phyloP scores from a whole-genome alignment of 768 basidiomycete genomes.

The Agaricus blazei region DNA sequence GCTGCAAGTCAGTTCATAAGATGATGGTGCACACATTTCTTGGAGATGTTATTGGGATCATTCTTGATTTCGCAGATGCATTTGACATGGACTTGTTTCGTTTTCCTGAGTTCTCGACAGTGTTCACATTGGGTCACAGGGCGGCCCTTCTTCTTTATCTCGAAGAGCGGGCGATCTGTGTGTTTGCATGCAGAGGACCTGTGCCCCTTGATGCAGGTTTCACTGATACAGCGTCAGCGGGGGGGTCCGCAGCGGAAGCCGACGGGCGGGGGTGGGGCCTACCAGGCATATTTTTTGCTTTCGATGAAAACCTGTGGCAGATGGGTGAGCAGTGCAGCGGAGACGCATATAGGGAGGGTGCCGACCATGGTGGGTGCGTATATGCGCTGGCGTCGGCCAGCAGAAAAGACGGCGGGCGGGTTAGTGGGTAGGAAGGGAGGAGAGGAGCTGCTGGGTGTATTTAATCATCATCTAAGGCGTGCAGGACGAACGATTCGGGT shows the following conservation, averaged over 20 bases:
- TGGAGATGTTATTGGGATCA: conserved; percentile 36
- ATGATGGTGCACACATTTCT: conserved; percentile 54
- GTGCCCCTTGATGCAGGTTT: conserved; percentile 93
- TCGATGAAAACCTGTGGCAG: conserved; percentile 56
- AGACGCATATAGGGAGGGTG: conserved; percentile 2
- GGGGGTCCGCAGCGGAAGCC: conserved; percentile 8
- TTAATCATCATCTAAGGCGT: conserved; percentile 41
- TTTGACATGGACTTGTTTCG: conserved; percentile 82
- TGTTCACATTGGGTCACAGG: conserved; percentile 89
- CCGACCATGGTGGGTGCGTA: conserved; percentile 37
- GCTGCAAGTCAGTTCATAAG: conserved; percentile 14
- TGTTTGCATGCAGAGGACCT: conserved; percentile 87
- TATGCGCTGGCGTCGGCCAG: conserved; percentile 27
- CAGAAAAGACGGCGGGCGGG: conserved; percentile 35
- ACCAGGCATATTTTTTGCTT: conserved; percentile 80
- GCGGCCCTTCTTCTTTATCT: conserved; percentile 91
- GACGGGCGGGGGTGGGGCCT: conserved; percentile 21
- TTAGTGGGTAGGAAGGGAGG: conserved; percentile 39
- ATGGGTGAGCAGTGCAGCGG: conserved; percentile 9
- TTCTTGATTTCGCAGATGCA: conserved; percentile 79
- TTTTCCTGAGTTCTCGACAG: conserved; percentile 82
- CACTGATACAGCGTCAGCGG: conserved; percentile 38
- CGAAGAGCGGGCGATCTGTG: conserved; percentile 81
- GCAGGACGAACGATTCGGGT: conserved; percentile 21
- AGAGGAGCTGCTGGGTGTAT: conserved; percentile 25